Percentiles rank a stretch among this genome's conserved stretches.
These are phyloP conservation scores for Scenedesmus sp. DNA, from an alignment of 163 green algal genomes.

Conservation along the genomic window DNA sequence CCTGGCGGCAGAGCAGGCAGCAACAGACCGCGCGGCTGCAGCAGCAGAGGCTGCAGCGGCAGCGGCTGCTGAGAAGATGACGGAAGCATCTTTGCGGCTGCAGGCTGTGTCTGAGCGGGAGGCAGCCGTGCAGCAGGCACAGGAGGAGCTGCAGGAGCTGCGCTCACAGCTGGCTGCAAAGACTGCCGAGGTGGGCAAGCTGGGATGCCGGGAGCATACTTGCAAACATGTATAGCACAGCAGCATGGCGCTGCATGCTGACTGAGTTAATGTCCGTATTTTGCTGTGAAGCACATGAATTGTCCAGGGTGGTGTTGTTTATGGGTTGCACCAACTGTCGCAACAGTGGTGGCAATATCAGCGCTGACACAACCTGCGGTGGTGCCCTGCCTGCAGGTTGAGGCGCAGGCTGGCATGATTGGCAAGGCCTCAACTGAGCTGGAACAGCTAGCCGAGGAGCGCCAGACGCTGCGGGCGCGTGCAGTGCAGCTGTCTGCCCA, in stretches of 20 bases:
- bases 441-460: constrained; percentile 32
- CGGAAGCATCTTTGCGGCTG: constrained; percentile 21
- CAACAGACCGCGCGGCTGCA: not conserved
- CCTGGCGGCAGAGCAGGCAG: constrained; percentile 22
- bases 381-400: constrained; percentile 26
- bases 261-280: not conserved
- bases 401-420: constrained; percentile 39
- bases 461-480: not conserved
- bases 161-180: constrained; percentile 28
- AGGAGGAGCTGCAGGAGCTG: constrained; percentile 30
- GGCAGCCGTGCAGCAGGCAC: not conserved
- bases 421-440: constrained; percentile 7
- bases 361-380: not conserved
- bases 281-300: not conserved
- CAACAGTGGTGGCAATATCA: not conserved
- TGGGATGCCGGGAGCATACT: not conserved
- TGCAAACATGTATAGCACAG: not conserved
- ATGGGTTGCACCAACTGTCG: no score
- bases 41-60: constrained; percentile 5
- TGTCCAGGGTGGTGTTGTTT: no score
- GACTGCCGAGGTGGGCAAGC: constrained; percentile 9
- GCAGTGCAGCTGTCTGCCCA: constrained; percentile 12
- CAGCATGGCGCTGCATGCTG: not conserved
- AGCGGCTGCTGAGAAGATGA: constrained; percentile 1
- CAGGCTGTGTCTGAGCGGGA: constrained; percentile 27